phyloP scores from a whole-genome alignment of 139 green algal species.

The Cymbomonas tetramitiformis region DNA sequence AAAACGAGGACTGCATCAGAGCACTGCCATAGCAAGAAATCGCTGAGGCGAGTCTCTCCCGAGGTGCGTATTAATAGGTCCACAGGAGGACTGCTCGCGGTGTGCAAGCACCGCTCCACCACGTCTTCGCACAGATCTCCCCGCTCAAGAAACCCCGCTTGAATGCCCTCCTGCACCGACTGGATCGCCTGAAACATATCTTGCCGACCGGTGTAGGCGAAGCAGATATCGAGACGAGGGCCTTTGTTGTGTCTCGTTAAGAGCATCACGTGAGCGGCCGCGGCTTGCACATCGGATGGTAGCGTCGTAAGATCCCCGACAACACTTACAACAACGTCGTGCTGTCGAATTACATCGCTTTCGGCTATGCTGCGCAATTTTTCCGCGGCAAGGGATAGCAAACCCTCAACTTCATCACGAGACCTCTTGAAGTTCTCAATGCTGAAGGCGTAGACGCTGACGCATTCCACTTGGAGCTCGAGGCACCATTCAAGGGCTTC shows the following conservation, averaged over 20 bases:
- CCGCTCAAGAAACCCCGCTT: slow-evolving; percentile 6
- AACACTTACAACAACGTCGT: slow-evolving; percentile 54
- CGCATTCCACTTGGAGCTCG: slow-evolving; percentile 53
- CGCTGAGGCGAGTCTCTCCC: slow-evolving; percentile 68
- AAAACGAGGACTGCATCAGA: slow-evolving; percentile 55
- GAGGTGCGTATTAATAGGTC: slow-evolving; percentile 76
- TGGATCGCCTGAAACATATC: slow-evolving; percentile 42
- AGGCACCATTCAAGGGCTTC: slow-evolving; percentile 73
- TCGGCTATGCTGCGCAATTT: slow-evolving; percentile 44
- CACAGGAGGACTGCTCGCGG: slow-evolving; percentile 41
- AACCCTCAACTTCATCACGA: slow-evolving; percentile 48
- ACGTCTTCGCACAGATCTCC: slow-evolving; percentile 23
- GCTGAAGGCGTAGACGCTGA: slow-evolving; percentile 86
- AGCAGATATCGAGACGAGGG: slow-evolving; percentile 72
- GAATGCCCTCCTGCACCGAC: slow-evolving; percentile 16
- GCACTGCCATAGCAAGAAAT: slow-evolving; percentile 78
- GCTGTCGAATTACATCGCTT: slow-evolving; percentile 31
- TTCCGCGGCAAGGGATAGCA: slow-evolving; percentile 63
- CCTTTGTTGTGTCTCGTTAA: slow-evolving; percentile 30
- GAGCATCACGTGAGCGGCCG: slow-evolving; percentile 50
- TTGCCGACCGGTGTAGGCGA: slow-evolving; percentile 68
- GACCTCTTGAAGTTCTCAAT: slow-evolving; percentile 84
- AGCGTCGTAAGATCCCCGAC: slow-evolving; percentile 57
- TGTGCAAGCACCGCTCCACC: slow-evolving; percentile 32
- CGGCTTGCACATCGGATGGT: slow-evolving; percentile 42